These are phyloP conservation scores for Hyphopichia homilentoma DNA, from an alignment of 805 yeast species.

Conservation along the genomic window DNA sequence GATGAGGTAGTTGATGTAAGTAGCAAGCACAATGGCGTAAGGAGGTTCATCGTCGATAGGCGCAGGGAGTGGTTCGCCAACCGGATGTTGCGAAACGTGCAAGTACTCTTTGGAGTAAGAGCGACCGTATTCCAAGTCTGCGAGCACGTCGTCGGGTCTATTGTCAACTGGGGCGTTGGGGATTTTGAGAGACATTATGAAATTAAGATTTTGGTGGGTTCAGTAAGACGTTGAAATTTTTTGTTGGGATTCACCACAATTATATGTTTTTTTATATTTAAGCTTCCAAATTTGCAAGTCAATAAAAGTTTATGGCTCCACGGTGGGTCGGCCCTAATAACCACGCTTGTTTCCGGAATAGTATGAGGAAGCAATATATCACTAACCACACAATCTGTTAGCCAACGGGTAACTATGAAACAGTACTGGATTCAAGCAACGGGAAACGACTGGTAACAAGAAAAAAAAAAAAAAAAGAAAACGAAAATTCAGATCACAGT, in stretches of 20 bases:
- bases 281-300: background rate
- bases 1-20: constrained; percentile 81
- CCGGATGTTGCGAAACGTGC: constrained; percentile 56
- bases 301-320: too few relatives aligned
- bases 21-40: constrained; percentile 68
- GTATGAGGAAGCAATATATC: too few relatives aligned
- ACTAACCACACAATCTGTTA: too few relatives aligned
- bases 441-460: too few relatives aligned
- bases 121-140: constrained; percentile 70
- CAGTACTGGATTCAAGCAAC: too few relatives aligned
- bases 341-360: too few relatives aligned
- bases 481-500: too few relatives aligned
- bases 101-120: constrained; percentile 63
- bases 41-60: constrained; percentile 85
- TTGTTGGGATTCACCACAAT: background rate
- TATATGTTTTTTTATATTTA: background rate
- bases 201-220: too few relatives aligned
- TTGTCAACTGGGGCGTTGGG: constrained; percentile 39
- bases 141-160: constrained; percentile 26
- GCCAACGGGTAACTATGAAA: too few relatives aligned
- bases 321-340: too few relatives aligned
- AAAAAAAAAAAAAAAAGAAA: too few relatives aligned
- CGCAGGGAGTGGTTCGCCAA: constrained; percentile 54
- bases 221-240: background rate
- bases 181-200: constrained; percentile 13